A percentile compares a stretch with the other conserved stretches of the same genome.
phyloP scores from a whole-genome alignment of 768 basidiomycete species.

The Leccinum obscurum region DNA sequence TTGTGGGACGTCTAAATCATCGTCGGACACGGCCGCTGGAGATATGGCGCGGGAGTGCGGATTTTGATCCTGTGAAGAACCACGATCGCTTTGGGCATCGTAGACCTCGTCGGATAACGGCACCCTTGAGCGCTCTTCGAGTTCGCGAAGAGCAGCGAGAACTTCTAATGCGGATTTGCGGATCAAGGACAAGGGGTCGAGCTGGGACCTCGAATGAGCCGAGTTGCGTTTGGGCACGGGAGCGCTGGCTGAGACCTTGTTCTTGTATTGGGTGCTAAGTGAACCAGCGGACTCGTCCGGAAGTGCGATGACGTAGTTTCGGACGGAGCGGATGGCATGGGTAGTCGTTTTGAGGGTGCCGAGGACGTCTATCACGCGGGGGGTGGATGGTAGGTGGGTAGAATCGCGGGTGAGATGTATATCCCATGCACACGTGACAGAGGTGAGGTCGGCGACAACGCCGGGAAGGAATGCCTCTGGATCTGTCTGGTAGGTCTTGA shows the following conservation, averaged over 20 bases:
- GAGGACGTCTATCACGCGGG: slow-evolving; percentile 57
- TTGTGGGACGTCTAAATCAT: slow-evolving; percentile 30
- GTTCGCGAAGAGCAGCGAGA: slow-evolving; percentile 69
- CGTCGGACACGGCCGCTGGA: slow-evolving; percentile 43
- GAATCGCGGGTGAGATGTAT: slow-evolving; percentile 35
- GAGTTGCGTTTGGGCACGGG: slow-evolving; percentile 37
- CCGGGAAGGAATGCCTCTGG: slow-evolving; percentile 76
- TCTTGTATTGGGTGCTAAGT: slow-evolving; percentile 58
- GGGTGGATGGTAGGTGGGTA: slow-evolving; percentile 10
- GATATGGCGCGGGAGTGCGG: slow-evolving; percentile 45
- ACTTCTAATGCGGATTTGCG: slow-evolving; percentile 83
- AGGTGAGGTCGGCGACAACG: slow-evolving; percentile 71
- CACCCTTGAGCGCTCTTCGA: slow-evolving; percentile 78
- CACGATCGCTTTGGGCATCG: slow-evolving; percentile 74
- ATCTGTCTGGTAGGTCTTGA: slow-evolving; percentile 70
- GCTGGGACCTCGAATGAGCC: slow-evolving; percentile 35
- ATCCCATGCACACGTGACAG: slow-evolving; percentile 64
- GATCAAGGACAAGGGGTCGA: slow-evolving; percentile 68
- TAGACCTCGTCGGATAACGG: slow-evolving; percentile 82
- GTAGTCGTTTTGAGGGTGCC: slow-evolving; percentile 76
- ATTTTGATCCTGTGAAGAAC: slow-evolving; percentile 39
- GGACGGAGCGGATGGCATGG: slow-evolving; percentile 74
- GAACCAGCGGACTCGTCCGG: slow-evolving; percentile 70
- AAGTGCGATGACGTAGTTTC: slow-evolving; percentile 80
- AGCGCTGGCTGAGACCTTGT: slow-evolving; percentile 40